These are phyloP conservation scores for Pseudogymnoascus sp. DNA, from an alignment of 2,329 filamentous ascomycete species.

Conservation along the genomic window DNA sequence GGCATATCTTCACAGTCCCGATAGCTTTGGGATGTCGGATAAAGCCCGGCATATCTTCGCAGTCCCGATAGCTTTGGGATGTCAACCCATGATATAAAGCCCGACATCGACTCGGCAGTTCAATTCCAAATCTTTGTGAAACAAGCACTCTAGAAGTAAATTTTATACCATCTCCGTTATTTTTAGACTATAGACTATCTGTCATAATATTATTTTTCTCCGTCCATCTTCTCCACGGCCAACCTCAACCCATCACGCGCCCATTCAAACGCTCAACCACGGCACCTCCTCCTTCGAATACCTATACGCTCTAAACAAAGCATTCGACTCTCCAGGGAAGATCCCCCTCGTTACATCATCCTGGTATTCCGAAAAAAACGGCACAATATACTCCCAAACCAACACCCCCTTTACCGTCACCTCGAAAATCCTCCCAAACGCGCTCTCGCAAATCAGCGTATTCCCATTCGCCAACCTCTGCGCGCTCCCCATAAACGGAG, in stretches of 20 bases:
- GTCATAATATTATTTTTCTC: not conserved
- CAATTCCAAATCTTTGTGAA: not conserved
- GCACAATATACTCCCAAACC: constrained; percentile 39
- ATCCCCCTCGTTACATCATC: constrained; percentile 32
- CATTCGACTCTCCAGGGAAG: constrained; percentile 36
- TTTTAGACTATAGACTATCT: not conserved
- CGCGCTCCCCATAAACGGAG: constrained; percentile 41
- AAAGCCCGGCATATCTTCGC: too few species aligned
- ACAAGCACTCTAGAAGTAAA: too few species aligned
- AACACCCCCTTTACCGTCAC: constrained; percentile 35
- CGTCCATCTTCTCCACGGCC: not conserved
- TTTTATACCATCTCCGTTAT: not conserved
- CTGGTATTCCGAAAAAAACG: constrained; percentile 34
- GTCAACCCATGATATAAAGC: too few species aligned
- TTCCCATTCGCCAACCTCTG: constrained; percentile 37
- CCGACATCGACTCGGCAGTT: not conserved
- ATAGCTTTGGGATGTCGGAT: too few species aligned
- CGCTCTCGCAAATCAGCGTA: constrained; percentile 37
- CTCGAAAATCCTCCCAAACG: constrained; percentile 38
- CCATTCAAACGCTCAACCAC: constrained; percentile 26
- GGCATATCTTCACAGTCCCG: too few species aligned
- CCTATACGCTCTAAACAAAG: constrained; percentile 38
- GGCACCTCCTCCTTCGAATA: constrained; percentile 35
- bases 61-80: too few species aligned
- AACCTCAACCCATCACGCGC: not conserved